Conservation (phyloP, 129 eudicot genomes). For the Artemisia annua region DNA sequence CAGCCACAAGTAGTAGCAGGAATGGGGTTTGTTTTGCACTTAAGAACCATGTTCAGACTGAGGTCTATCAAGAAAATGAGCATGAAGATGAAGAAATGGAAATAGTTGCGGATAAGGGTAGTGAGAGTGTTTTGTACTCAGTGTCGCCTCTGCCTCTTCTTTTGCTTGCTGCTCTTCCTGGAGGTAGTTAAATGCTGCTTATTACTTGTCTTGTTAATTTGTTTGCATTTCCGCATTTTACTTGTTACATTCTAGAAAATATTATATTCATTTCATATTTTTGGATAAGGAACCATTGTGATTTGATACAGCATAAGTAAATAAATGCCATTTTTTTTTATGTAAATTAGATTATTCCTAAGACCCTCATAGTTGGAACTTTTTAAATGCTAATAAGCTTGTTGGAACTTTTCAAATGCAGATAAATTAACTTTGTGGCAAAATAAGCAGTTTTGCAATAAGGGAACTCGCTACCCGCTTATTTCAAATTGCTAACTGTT, state of each 20-base stretch:
- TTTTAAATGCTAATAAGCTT: too few species aligned
- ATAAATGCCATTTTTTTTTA: too few species aligned
- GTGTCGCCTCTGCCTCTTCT: slow-evolving; percentile 67
- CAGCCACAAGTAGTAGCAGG: neutral
- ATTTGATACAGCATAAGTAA: too few species aligned
- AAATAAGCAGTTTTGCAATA: too few species aligned
- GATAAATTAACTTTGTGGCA: too few species aligned
- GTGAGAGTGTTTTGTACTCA: slow-evolving; percentile 58
- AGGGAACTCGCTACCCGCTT: too few species aligned
- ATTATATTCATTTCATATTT: neutral
- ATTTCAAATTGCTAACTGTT: too few species aligned
- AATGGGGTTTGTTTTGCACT: slow-evolving; percentile 24
- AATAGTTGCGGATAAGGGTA: slow-evolving; percentile 19
- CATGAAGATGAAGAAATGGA: slow-evolving; percentile 17
- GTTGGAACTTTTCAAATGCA: too few species aligned
- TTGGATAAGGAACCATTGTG: too few species aligned
- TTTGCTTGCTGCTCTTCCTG: slow-evolving; percentile 83
- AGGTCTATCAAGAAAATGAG: slow-evolving; percentile 6
- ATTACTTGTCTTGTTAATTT: neutral
- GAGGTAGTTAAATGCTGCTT: slow-evolving; percentile 47
- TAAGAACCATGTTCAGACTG: slow-evolving; percentile 23
- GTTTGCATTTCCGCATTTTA: neutral
- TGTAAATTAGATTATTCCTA: too few species aligned
- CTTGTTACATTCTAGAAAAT: neutral
- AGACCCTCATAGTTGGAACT: too few species aligned